phyloP scores from a whole-genome alignment of 2,329 filamentous ascomycete species.

The Colletotrichum sp. region DNA sequence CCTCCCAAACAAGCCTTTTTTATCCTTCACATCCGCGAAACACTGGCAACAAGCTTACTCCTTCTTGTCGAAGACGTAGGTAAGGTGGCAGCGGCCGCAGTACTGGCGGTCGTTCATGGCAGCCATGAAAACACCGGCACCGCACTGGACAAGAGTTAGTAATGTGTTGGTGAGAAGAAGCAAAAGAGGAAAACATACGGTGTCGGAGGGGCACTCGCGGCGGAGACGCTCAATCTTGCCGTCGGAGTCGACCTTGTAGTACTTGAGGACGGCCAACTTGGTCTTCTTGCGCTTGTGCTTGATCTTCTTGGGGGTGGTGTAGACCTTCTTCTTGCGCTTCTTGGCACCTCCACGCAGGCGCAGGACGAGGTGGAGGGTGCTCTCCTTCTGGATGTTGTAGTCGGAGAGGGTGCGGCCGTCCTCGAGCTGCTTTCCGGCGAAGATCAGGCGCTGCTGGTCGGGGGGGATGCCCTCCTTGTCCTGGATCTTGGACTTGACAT shows the following conservation, averaged over 20 bases:
- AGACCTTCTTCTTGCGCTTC: conserved; percentile 99
- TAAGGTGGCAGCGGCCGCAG: conserved; percentile 79
- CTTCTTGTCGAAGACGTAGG: conserved; percentile 76
- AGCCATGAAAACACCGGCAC: conserved; percentile 99
- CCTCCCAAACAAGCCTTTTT: conserved; percentile 14
- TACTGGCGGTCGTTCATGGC: conserved; percentile 99
- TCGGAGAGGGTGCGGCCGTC: conserved; percentile 98
- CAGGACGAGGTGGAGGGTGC: conserved; percentile 96
- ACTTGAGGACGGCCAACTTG: conserved; percentile 99
- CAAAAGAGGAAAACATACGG: conserved; percentile 61
- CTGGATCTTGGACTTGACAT: conserved; percentile 98
- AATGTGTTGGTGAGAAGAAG: not conserved
- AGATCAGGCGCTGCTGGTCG: conserved; percentile 99
- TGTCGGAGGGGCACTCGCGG: conserved; percentile 93
- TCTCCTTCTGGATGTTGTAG: conserved; percentile 99
- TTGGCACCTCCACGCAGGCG: conserved; percentile 95
- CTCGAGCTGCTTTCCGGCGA: conserved; percentile 99
- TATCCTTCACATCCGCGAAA: conserved; percentile 16
- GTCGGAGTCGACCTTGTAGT: conserved; percentile 99
- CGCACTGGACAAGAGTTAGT: conserved; percentile 70
- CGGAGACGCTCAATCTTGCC: conserved; percentile 99
- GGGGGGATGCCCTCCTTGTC: conserved; percentile 99
- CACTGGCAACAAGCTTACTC: conserved; percentile 36
- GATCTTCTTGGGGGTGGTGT: conserved; percentile 99
- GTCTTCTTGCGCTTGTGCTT: conserved; percentile 99